These are phyloP conservation scores for Raffaelea albimanens DNA, from an alignment of 2,329 filamentous ascomycete species.

Conservation along the genomic window DNA sequence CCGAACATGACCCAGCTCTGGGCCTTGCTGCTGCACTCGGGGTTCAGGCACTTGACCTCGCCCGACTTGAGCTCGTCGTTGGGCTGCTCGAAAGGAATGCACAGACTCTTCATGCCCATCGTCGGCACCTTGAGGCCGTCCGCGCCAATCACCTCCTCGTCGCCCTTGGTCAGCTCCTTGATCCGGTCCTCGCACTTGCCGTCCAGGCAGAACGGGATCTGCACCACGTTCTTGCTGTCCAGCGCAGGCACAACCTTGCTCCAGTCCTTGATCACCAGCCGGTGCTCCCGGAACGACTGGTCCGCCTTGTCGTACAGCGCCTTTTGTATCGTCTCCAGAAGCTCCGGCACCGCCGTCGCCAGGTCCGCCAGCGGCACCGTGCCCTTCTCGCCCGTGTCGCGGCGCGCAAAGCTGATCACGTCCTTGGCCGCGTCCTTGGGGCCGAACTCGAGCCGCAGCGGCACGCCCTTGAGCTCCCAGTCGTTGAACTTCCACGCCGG, in stretches of 20 bases:
- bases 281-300: slow-evolving; percentile 67
- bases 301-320: slow-evolving; percentile 75
- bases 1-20: slow-evolving; percentile 93
- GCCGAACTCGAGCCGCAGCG: slow-evolving; percentile 88
- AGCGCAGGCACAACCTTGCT: slow-evolving; percentile 83
- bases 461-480: slow-evolving; percentile 94
- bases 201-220: slow-evolving; percentile 83
- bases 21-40: slow-evolving; percentile 67
- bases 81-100: slow-evolving; percentile 74
- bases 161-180: slow-evolving; percentile 82
- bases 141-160: slow-evolving; percentile 40
- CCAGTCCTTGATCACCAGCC: slow-evolving; percentile 77
- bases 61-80: slow-evolving; percentile 67
- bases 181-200: slow-evolving; percentile 83
- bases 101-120: slow-evolving; percentile 62
- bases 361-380: slow-evolving; percentile 70
- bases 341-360: slow-evolving; percentile 60
- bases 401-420: slow-evolving; percentile 75
- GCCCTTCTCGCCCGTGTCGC: slow-evolving; percentile 78
- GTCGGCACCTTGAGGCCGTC: slow-evolving; percentile 44
- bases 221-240: slow-evolving; percentile 82
- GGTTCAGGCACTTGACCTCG: slow-evolving; percentile 86
- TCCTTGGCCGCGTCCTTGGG: slow-evolving; percentile 85
- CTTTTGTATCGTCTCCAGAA: slow-evolving; percentile 82
- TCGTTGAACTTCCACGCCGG: slow-evolving; percentile 99